Evolutionary conservation across 2,329 filamentous ascomycete genomes (phyloP).

Genomic region (Penicillium sp.): DNA sequence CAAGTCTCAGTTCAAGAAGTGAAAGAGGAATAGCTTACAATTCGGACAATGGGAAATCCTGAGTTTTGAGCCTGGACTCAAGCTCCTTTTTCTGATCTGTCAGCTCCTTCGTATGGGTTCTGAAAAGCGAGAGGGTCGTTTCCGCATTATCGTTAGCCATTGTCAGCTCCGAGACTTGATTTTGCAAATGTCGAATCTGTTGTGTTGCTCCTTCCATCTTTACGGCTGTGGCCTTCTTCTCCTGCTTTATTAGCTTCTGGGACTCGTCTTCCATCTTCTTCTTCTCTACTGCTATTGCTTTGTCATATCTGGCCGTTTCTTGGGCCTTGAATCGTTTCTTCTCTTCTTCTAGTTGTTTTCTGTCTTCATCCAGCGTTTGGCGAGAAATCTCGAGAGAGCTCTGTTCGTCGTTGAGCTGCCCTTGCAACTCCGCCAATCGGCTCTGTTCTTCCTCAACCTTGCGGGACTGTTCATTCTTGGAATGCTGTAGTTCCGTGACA

Average conservation of each 20-base stretch:
- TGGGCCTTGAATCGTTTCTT: too few species aligned
- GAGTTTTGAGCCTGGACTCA: background rate
- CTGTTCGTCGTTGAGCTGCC: too few species aligned
- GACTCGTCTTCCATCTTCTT: background rate
- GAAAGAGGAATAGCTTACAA: background rate
- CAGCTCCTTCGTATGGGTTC: background rate
- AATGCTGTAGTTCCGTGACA: too few species aligned
- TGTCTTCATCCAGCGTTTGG: too few species aligned
- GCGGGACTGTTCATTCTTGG: too few species aligned
- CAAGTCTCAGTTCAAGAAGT: background rate
- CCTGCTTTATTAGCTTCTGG: background rate
- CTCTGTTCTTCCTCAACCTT: too few species aligned
- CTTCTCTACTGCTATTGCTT: too few species aligned
- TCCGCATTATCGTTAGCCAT: background rate
- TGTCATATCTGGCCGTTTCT: too few species aligned
- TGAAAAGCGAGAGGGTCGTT: background rate
- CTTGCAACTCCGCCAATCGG: too few species aligned
- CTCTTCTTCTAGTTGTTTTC: too few species aligned
- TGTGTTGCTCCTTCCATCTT: background rate
- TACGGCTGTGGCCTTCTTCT: background rate
- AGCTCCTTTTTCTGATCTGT: background rate
- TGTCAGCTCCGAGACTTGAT: background rate
- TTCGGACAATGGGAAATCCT: background rate
- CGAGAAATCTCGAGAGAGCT: too few species aligned
- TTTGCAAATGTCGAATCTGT: background rate